A percentile compares a stretch with the other conserved stretches of the same genome.
Evolutionary conservation across 257 asterid species (phyloP).

Genomic region (Solanum chilense): DNA sequence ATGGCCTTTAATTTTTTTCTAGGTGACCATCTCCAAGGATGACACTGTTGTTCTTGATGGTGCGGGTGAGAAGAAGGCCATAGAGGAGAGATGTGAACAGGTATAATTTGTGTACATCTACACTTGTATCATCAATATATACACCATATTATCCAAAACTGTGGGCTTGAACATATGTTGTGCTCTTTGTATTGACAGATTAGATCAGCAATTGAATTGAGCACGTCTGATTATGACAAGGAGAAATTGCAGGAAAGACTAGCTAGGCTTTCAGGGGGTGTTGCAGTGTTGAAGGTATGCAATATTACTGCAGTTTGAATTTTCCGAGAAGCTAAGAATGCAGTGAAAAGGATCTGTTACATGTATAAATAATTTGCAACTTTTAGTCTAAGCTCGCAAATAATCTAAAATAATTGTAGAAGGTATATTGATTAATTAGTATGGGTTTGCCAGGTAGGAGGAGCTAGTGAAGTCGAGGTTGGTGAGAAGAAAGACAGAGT

Average conservation of each 20-base stretch:
- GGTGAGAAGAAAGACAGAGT: slow-evolving; percentile 50
- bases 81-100: slow-evolving; percentile 50
- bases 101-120: slow-evolving; percentile 3
- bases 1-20: not conserved
- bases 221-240: slow-evolving; percentile 52
- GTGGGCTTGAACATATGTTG: not conserved
- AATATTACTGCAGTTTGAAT: not conserved
- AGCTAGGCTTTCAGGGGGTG: slow-evolving; percentile 65
- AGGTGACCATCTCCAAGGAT: slow-evolving; percentile 44
- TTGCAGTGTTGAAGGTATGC: slow-evolving; percentile 37
- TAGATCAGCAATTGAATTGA: slow-evolving; percentile 35
- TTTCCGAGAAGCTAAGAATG: not conserved
- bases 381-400: not conserved
- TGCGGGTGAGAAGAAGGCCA: slow-evolving; percentile 34
- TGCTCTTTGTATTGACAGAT: slow-evolving; percentile 25
- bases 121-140: not conserved
- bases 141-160: not conserved
- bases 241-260: slow-evolving; percentile 60
- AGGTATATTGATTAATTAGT: not conserved
- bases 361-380: not conserved
- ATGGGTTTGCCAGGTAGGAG: slow-evolving; percentile 27
- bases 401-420: not conserved
- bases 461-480: slow-evolving; percentile 52
- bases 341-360: not conserved
- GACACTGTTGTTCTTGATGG: slow-evolving; percentile 46